Conservation (phyloP, 495 filamentous ascomycete species). For the Penicillium argentinense region DNA sequence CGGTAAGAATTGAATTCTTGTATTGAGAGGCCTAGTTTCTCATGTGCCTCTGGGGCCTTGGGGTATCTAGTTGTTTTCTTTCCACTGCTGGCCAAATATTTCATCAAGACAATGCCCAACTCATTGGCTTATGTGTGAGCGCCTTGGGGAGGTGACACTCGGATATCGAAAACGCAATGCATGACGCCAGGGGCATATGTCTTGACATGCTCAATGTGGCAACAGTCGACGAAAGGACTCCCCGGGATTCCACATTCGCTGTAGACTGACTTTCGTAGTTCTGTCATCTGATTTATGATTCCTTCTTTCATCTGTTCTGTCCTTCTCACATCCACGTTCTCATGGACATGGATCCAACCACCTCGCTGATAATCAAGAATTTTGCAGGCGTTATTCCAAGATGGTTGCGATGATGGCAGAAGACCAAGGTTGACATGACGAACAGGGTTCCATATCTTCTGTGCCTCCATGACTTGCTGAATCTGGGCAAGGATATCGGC, state of each 20-base stretch:
- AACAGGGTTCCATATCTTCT: slow-evolving; percentile 33
- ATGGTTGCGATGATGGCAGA: slow-evolving; percentile 63
- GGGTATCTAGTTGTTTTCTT: no score
- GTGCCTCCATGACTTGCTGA: slow-evolving; percentile 20
- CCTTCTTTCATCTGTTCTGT: slow-evolving; percentile 53
- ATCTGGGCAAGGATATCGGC: slow-evolving; percentile 40
- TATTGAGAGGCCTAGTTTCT: no score
- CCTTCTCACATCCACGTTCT: slow-evolving; percentile 70
- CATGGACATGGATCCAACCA: slow-evolving; percentile 82
- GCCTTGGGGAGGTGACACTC: slow-evolving; percentile 31
- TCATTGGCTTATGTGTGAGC: no score
- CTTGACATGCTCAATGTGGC: slow-evolving; percentile 81
- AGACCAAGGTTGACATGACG: slow-evolving; percentile 82
- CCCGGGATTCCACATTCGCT: neutral
- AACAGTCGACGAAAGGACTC: slow-evolving; percentile 42
- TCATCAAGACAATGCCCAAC: no score
- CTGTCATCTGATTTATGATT: slow-evolving; percentile 21
- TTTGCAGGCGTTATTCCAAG: slow-evolving; percentile 66
- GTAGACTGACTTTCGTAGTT: slow-evolving; percentile 9
- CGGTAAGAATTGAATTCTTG: no score
- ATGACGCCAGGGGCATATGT: slow-evolving; percentile 88
- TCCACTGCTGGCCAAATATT: no score
- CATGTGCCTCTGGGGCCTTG: no score
- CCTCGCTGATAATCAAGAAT: slow-evolving; percentile 50
- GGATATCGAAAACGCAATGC: slow-evolving; percentile 85